These are phyloP conservation scores for Pichia cabralensis DNA, from an alignment of 805 yeast species.

Conservation along the genomic window DNA sequence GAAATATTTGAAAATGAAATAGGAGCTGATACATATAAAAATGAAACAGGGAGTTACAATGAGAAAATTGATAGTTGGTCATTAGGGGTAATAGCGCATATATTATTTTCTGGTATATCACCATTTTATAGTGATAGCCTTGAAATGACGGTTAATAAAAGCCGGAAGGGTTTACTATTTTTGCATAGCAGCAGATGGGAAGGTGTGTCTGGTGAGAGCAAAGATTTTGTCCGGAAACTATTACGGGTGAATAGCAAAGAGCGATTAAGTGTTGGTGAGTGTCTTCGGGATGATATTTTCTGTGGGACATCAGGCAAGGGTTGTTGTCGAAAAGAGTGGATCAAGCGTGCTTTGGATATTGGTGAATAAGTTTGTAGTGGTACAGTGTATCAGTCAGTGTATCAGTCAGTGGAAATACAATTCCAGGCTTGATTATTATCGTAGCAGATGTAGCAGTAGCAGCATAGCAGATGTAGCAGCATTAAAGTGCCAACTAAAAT, in stretches of 20 bases:
- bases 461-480: too few species aligned
- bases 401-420: too few species aligned
- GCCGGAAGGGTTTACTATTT: slow-evolving; percentile 31
- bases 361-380: too few species aligned
- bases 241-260: slow-evolving; percentile 28
- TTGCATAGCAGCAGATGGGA: slow-evolving; percentile 34
- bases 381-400: too few species aligned
- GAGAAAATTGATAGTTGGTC: slow-evolving; percentile 64
- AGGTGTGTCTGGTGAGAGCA: slow-evolving; percentile 19
- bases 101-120: slow-evolving; percentile 52
- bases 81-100: slow-evolving; percentile 49
- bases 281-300: slow-evolving; percentile 1
- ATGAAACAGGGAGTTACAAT: slow-evolving; percentile 28
- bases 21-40: too few species aligned
- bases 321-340: too few species aligned
- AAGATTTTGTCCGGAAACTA: slow-evolving; percentile 31
- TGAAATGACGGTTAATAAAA: slow-evolving; percentile 31
- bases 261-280: slow-evolving; percentile 4
- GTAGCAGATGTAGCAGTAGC: too few species aligned
- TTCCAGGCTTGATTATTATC: too few species aligned
- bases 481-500: too few species aligned
- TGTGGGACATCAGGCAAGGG: too few species aligned
- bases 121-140: slow-evolving; percentile 45
- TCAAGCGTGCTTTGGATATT: too few species aligned
- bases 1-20: too few species aligned